A percentile compares a stretch with the other conserved stretches of the same genome.
These are phyloP conservation scores for Penicillium occitanis DNA, from an alignment of 2,329 filamentous ascomycete genomes.

Conservation along the genomic window DNA sequence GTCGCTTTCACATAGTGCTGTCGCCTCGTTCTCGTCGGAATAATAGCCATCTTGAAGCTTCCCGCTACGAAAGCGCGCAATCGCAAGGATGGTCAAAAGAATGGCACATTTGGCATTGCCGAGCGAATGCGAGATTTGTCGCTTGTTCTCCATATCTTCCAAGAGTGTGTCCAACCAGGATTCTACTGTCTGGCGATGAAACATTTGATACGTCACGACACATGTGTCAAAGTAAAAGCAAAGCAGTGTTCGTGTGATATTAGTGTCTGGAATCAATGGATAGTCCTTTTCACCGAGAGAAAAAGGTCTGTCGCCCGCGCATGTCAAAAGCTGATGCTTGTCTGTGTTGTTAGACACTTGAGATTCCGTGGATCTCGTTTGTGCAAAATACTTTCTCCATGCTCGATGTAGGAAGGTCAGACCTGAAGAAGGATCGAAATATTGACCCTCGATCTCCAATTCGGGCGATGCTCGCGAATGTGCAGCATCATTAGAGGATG, in stretches of 20 bases:
- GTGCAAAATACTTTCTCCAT: constrained; percentile 41
- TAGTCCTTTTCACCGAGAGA: background rate
- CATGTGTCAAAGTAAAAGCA: constrained; percentile 19
- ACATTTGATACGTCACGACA: constrained; percentile 7
- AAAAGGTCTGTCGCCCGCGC: constrained; percentile 29
- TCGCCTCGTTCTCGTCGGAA: background rate
- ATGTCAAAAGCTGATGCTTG: constrained; percentile 42
- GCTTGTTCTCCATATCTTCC: constrained; percentile 16
- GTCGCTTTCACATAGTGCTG: background rate
- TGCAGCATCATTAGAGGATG: background rate
- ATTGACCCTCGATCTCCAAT: constrained; percentile 36
- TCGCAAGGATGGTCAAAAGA: constrained; percentile 49
- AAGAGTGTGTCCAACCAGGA: background rate
- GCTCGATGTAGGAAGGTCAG: constrained; percentile 53
- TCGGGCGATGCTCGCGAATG: constrained; percentile 1
- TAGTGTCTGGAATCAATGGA: background rate
- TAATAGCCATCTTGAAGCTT: constrained; percentile 4
- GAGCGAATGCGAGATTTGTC: constrained; percentile 33
- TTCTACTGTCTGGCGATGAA: constrained; percentile 7
- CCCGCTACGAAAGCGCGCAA: constrained; percentile 49
- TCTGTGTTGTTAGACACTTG: constrained; percentile 43
- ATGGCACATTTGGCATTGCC: constrained; percentile 46
- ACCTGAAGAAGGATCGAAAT: constrained; percentile 47
- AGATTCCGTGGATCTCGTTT: constrained; percentile 26
- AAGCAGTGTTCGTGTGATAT: constrained; percentile 6